phyloP scores from a whole-genome alignment of 2,329 filamentous ascomycete species.

The Diaporthe velutina region DNA sequence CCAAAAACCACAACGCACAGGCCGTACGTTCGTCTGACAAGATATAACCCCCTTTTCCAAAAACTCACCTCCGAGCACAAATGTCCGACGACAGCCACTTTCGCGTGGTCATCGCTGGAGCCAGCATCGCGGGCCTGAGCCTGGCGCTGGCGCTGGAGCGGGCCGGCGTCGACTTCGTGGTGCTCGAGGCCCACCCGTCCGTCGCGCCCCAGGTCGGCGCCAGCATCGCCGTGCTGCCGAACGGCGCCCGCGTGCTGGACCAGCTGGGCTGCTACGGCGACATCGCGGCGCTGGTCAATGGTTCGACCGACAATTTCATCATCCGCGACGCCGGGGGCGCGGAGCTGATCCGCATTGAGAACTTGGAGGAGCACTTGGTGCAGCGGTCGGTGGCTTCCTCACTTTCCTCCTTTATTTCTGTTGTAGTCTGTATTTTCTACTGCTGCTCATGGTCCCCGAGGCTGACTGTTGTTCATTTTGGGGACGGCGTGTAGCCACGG shows the following conservation, averaged over 20 bases:
- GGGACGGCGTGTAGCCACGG: slow-evolving; percentile 42
- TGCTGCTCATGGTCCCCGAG: background rate
- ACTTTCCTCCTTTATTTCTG: too few relatives aligned
- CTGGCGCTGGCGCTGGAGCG: slow-evolving; percentile 58
- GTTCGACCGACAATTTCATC: slow-evolving; percentile 27
- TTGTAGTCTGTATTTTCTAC: too few relatives aligned
- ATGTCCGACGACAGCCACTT: background rate
- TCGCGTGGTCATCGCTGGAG: slow-evolving; percentile 61
- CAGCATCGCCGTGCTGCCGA: slow-evolving; percentile 59
- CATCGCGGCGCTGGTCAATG: slow-evolving; percentile 20
- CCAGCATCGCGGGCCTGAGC: slow-evolving; percentile 60
- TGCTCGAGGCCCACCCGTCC: slow-evolving; percentile 58
- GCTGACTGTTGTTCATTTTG: background rate
- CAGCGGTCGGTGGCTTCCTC: slow-evolving; percentile 11
- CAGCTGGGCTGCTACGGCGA: slow-evolving; percentile 57
- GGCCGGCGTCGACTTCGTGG: slow-evolving; percentile 59
- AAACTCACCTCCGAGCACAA: background rate
- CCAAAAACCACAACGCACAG: background rate
- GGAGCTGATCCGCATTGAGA: background rate
- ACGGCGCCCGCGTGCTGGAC: slow-evolving; percentile 60
- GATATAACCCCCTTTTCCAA: too few relatives aligned
- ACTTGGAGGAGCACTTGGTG: slow-evolving; percentile 27
- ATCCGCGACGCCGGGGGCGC: slow-evolving; percentile 19
- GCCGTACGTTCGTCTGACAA: background rate
- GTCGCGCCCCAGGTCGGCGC: slow-evolving; percentile 62